Base-by-base conservation (phyloP, 768 basidiomycete genomes). In the Trametes elegans region DNA sequence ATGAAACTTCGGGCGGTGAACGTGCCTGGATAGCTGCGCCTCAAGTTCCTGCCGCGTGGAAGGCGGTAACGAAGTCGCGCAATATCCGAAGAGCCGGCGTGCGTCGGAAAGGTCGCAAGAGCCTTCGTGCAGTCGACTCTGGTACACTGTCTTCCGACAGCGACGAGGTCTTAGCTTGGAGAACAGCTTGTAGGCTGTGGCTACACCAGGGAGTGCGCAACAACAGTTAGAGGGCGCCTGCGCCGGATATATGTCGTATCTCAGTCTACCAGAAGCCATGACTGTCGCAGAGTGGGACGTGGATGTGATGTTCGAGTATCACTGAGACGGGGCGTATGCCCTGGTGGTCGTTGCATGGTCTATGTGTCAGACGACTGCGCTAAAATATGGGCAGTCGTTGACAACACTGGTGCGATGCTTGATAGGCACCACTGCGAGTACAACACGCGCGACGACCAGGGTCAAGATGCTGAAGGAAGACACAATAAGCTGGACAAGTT, bases 191-290 rank as follows among this genome's bases (percentile, higher is more conserved):
- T 24, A 34, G 14, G 39, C 41, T 10, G 28, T 39, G 19, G 43
- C 27, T 18, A n/a, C n/a, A n/a, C 28, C 42, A 29, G 53, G 36
- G 13, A 55, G 28, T 2, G 42, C 16, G 24, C 47, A 43, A 24
- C 43, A 46, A 24, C 52, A 53, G 19, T 26, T 39, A 38, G 27
- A 28, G 29, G 52, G 35, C 52, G 52, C 52, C 52, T 53, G 52
- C 43, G 43, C 35, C 43, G 43, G 28, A 38, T 43, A 53, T 43
- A 46, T 7, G 31, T 36, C 51, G 21, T 31, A 19, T 44, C 42
- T 43, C n/a, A n/a, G n/a, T n/a, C n/a, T n/a, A n/a, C n/a, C n/a
- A n/a, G n/a, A n/a, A n/a, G n/a, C n/a, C n/a, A n/a, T n/a, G n/a
- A n/a, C n/a, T n/a, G n/a, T n/a, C n/a, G n/a, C n/a, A n/a, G n/a